Base-by-base conservation (phyloP, 2,329 filamentous ascomycete species). In the Monilinia vaccinii-corymbosi region DNA sequence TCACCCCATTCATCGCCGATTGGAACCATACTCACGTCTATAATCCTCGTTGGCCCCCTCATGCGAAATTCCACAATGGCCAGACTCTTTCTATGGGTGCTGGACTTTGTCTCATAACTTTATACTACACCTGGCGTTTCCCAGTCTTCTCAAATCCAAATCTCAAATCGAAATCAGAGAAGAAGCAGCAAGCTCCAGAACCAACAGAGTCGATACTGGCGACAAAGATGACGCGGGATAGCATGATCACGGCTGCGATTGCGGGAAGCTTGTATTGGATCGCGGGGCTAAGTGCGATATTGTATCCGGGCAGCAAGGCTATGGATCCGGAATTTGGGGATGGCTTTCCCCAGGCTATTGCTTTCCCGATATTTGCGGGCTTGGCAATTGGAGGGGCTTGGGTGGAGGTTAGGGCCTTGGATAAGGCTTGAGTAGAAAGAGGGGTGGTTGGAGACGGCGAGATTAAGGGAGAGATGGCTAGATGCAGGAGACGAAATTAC, bases 51-150 rank as follows among this genome's bases (percentile, higher is more conserved):
- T 81, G 78, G 78, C 74, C 77, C 1, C 76, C 77, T 0, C 78
- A 81, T 66, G 78, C 77, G 7, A 74, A 74, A 60, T 81, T 79
- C 71, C 78, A 81, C 70, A 80, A 79, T 64, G 77, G 76, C 6
- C 79, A 81, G 66, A 80, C 78, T 10, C 79, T 81, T 77, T 73
- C 72, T 1, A 73, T 77, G 52, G 77, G 77, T 0, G 64, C 77
- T 0, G 60, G 72, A 13, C 71, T 78, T 11, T 73, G 74, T n/a
- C 56, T 73, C 6, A 58, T 70, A 1, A 75, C 72, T 10, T 60
- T 75, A 0, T 78, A 75, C 63, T 75, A 73, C 56, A 65, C 70
- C 6, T 74, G 66, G 60, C 65, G 69, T 25, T 65, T 64, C 9
- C 56, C 52, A 0, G 31, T 10, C 23, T 16, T 44, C 50, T 1